A percentile compares a stretch with the other conserved stretches of the same genome.
These are phyloP conservation scores for Hexamita inflata DNA, from an alignment of 208 protist genomes.

Conservation along the genomic window DNA sequence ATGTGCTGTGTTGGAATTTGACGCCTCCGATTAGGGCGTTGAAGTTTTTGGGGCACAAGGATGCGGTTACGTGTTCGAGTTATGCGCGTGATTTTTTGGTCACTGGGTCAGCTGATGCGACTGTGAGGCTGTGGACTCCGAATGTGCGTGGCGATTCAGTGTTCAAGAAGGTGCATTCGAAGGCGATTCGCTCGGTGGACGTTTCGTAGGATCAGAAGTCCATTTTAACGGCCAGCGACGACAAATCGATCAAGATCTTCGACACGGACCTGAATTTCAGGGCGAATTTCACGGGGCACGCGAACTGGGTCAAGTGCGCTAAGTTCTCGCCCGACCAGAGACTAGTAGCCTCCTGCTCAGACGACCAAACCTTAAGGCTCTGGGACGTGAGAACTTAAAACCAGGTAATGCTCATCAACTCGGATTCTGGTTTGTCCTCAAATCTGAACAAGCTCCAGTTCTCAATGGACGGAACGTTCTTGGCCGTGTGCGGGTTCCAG, in stretches of 20 bases:
- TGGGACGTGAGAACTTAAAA: conserved; percentile 48
- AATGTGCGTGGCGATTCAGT: conserved; percentile 41
- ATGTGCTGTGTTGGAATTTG: neutral
- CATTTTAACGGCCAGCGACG: conserved; percentile 51
- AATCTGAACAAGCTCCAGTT: conserved; percentile 49
- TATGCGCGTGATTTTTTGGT: conserved; percentile 56
- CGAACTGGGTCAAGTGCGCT: conserved; percentile 58
- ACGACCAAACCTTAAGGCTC: conserved; percentile 58
- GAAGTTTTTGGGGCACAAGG: conserved; percentile 15
- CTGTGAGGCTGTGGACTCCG: conserved; percentile 47
- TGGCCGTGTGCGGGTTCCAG: conserved; percentile 46
- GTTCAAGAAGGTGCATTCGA: conserved; percentile 52
- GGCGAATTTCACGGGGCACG: conserved; percentile 52
- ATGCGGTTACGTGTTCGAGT: neutral
- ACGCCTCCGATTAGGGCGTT: conserved; percentile 17
- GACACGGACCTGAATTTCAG: conserved; percentile 40
- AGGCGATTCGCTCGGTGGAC: conserved; percentile 42
- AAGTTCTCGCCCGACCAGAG: conserved; percentile 47
- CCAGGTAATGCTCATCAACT: conserved; percentile 40
- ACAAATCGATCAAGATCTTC: conserved; percentile 53
- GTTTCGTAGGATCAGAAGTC: conserved; percentile 44
- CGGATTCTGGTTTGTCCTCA: conserved; percentile 51
- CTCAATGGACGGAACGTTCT: conserved; percentile 49
- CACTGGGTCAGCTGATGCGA: conserved; percentile 50
- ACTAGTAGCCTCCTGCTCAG: conserved; percentile 49